Evolutionary conservation across 306 rosid species (phyloP), one percentile per base, ranked within the genome.

Genomic region (Adenanthera pavonina): DNA sequence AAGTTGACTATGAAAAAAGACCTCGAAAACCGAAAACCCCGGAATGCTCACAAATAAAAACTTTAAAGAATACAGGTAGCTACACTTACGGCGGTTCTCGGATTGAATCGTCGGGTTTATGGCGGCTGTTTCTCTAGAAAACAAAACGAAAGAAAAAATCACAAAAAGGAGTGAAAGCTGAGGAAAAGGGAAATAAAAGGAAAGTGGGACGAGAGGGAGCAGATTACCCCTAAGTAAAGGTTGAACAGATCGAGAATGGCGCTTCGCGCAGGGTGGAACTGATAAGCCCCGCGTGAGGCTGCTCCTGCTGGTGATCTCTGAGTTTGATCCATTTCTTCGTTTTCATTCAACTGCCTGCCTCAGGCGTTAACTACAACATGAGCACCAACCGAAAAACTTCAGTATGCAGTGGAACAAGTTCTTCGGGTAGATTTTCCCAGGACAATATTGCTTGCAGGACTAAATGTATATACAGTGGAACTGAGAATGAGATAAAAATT

Each of bases 171-270:
- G 15, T 3, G 8, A 60, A 71, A 41, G 47, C 3, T 1, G 11
- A 70, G 61, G 8, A 20, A 12, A 49, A 44, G n/a, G 13, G 5
- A 1, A 0, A 3, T 6, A 19, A 41, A 5, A 11, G 72, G 36
- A 38, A 44, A 7, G 6, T 19, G 40, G 7, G 2, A 40, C 1
- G 4, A 41, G 30, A 69, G 11, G 38, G 25, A 30, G 9, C 35
- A 38, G 71, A 66, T 73, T 81, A 92, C 97, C 83, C 97, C 98
- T 64, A 95, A 84, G 87, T 95, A 93, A 84, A 93, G 98, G 87
- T 93, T 90, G 88, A 93, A 93, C 84, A 95, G 99, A 75, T 89
- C 94, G 67, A 88, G 71, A 78, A 93, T 92, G 61, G 98, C 89
- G 0, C 89, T 88, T 10, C 98, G 90, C 38, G 96, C 91, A 2